These are phyloP conservation scores for Xanthoconium stramineum DNA, from an alignment of 768 basidiomycete species.

Conservation along the genomic window DNA sequence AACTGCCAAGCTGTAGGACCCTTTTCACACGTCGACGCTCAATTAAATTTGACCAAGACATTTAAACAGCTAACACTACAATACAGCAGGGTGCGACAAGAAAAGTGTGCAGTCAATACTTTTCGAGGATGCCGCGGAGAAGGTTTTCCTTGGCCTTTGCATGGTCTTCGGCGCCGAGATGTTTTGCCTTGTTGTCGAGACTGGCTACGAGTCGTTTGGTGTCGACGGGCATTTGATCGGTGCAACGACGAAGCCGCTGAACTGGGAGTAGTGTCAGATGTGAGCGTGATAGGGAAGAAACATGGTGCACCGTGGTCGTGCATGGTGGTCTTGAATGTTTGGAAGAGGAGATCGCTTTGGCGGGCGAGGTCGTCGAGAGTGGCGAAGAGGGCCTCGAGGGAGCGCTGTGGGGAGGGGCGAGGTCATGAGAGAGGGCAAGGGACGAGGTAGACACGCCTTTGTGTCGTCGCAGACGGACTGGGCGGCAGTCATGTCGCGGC, in stretches of 20 bases:
- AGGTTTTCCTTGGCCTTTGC: constrained; percentile 34
- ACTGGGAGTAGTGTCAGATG: constrained; percentile 33
- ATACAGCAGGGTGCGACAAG: background rate
- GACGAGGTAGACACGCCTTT: constrained; percentile 38
- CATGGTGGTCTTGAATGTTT: constrained; percentile 41
- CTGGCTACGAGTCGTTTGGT: constrained; percentile 49
- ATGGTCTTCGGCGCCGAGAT: constrained; percentile 31
- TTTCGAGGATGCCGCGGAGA: constrained; percentile 33
- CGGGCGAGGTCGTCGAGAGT: constrained; percentile 49
- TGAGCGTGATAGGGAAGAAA: background rate
- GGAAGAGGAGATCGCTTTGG: constrained; percentile 50
- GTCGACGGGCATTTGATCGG: constrained; percentile 47
- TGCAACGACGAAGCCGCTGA: constrained; percentile 37
- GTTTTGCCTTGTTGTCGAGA: constrained; percentile 54
- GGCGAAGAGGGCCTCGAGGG: constrained; percentile 39
- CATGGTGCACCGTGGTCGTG: constrained; percentile 44
- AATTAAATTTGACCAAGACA: background rate
- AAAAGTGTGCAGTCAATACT: constrained; percentile 18
- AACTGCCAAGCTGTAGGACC: background rate
- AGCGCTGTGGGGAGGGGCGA: constrained; percentile 33
- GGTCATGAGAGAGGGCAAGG: constrained; percentile 10
- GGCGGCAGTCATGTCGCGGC: constrained; percentile 44
- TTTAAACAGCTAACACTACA: constrained; percentile 2
- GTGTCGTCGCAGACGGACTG: constrained; percentile 37
- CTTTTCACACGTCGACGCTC: constrained; percentile 24